Conservation (phyloP, 306 rosid species). For the Sindora glabra region DNA sequence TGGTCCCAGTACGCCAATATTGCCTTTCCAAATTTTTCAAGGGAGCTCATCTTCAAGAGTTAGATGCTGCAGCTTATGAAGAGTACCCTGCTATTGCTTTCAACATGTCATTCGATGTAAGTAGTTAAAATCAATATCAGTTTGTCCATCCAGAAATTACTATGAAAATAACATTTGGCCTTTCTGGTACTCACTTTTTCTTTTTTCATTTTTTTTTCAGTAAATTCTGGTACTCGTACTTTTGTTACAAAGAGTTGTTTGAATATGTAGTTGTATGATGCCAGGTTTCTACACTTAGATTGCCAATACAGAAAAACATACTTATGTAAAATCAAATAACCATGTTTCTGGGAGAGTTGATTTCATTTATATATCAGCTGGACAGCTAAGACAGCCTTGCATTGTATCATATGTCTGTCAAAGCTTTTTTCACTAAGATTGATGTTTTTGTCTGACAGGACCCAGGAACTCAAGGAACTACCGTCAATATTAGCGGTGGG, state of each 20-base stretch:
- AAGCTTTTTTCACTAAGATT: not conserved
- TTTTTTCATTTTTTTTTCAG: no score
- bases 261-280: not conserved
- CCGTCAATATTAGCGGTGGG: slow-evolving; percentile 28
- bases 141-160: not conserved
- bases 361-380: no score
- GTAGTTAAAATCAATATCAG: slow-evolving; percentile 12
- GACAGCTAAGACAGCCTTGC: not conserved
- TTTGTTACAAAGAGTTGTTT: no score
- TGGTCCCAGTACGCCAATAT: slow-evolving; percentile 89
- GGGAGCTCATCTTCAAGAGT: slow-evolving; percentile 79
- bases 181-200: not conserved
- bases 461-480: not conserved
- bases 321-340: no score
- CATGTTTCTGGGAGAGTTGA: no score
- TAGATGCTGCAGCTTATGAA: slow-evolving; percentile 88
- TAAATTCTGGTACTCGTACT: no score
- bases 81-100: slow-evolving; percentile 71
- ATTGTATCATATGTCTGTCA: not conserved
- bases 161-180: not conserved
- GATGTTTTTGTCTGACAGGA: slow-evolving; percentile 21
- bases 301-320: not conserved
- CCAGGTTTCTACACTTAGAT: not conserved
- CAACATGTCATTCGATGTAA: slow-evolving; percentile 72
- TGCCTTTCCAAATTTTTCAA: slow-evolving; percentile 79